A percentile compares a stretch with the other conserved stretches of the same genome.
phyloP scores from a whole-genome alignment of 2,329 filamentous ascomycete genomes.

The Stemphylium vesicarium region DNA sequence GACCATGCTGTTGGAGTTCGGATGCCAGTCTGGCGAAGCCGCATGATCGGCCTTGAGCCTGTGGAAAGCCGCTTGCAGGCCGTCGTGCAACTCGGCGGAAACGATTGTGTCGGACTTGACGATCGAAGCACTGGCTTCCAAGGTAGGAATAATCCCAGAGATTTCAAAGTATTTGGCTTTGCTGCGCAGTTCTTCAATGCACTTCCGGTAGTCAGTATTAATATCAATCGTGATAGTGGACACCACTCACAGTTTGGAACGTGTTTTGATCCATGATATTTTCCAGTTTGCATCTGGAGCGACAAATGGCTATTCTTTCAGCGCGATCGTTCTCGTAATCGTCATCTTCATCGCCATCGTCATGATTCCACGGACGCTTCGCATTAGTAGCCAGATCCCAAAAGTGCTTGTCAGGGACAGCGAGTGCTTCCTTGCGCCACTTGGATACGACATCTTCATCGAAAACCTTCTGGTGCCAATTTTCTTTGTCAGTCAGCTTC shows the following conservation, averaged over 20 bases:
- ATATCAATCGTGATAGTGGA: background rate
- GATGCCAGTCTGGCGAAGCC: conserved; percentile 62
- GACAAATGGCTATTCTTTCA: too few relatives aligned
- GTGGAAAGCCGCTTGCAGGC: conserved; percentile 54
- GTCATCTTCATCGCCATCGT: background rate
- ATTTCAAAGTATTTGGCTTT: conserved; percentile 57
- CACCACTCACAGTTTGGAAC: conserved; percentile 24
- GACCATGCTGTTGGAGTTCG: conserved; percentile 62
- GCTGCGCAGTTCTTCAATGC: conserved; percentile 54
- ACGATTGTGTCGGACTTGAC: conserved; percentile 62
- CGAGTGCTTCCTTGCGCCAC: conserved; percentile 34
- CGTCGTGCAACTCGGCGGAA: conserved; percentile 45
- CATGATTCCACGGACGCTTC: too few relatives aligned
- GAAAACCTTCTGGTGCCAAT: conserved; percentile 52
- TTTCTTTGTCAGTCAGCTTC: conserved; percentile 48
- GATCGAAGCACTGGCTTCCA: conserved; percentile 55
- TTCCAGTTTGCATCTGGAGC: background rate
- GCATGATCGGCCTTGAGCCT: conserved; percentile 57
- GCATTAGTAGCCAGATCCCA: conserved; percentile 16
- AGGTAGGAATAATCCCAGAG: conserved; percentile 51
- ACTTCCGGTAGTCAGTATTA: conserved; percentile 13
- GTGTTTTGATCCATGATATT: conserved; percentile 19
- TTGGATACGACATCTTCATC: conserved; percentile 38
- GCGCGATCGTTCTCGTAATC: conserved; percentile 5
- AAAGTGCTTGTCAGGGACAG: conserved; percentile 19